A percentile compares a stretch with the other conserved stretches of the same genome.
These are phyloP conservation scores for Chimonanthus praecox DNA, from an alignment of 164 flowering plant genomes.

Conservation along the genomic window DNA sequence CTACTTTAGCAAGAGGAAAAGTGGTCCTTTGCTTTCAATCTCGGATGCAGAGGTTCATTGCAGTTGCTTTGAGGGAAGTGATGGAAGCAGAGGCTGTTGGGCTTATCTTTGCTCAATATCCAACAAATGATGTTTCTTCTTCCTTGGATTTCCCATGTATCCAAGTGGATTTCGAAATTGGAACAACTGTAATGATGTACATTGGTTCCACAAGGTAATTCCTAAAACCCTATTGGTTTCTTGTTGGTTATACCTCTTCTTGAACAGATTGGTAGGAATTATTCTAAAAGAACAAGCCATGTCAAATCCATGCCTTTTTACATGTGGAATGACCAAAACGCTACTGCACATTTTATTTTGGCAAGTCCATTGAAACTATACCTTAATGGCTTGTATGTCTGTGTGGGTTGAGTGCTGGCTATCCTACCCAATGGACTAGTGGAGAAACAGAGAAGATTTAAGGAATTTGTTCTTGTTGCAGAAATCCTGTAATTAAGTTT, in stretches of 20 bases:
- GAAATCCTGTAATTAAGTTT: slow-evolving; percentile 38
- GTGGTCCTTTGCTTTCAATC: slow-evolving; percentile 48
- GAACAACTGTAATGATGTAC: slow-evolving; percentile 30
- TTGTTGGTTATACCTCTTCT: neutral
- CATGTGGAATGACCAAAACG: too few relatives aligned
- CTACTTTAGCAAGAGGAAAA: slow-evolving; percentile 45
- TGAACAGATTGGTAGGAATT: neutral
- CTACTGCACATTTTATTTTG: too few relatives aligned
- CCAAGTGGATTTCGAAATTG: slow-evolving; percentile 37
- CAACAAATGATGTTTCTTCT: slow-evolving; percentile 26
- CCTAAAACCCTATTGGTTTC: neutral
- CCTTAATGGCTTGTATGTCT: too few relatives aligned
- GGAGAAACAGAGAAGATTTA: neutral
- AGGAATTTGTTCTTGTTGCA: slow-evolving; percentile 15
- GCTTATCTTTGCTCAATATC: slow-evolving; percentile 36
- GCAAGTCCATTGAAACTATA: too few relatives aligned
- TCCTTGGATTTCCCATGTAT: slow-evolving; percentile 22
- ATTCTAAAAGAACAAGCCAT: neutral
- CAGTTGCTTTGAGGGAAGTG: slow-evolving; percentile 21
- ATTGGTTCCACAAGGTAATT: slow-evolving; percentile 33
- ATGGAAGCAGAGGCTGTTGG: slow-evolving; percentile 28
- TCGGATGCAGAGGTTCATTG: slow-evolving; percentile 24
- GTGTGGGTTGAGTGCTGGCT: too few relatives aligned
- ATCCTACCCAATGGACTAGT: too few relatives aligned
- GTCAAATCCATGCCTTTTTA: neutral